These are phyloP conservation scores for Penicillium sp. DNA, from an alignment of 2,329 filamentous ascomycete genomes.

Conservation along the genomic window DNA sequence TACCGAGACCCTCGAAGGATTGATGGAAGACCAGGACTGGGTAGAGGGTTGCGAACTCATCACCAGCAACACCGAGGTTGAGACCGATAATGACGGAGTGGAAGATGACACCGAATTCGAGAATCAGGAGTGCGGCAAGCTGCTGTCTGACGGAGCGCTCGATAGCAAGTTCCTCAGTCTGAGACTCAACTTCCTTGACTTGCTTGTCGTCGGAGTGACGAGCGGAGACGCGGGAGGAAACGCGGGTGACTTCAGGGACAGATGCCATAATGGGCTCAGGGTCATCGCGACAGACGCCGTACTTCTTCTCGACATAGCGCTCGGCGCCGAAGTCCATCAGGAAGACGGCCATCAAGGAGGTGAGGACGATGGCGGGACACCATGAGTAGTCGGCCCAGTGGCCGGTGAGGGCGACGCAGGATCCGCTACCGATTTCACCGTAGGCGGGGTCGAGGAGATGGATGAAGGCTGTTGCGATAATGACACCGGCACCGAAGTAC, in stretches of 20 bases:
- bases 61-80: conserved; percentile 60
- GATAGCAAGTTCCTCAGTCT: conserved; percentile 9
- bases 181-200: conserved; percentile 17
- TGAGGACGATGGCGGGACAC: conserved; percentile 54
- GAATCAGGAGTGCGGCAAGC: conserved; percentile 45
- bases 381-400: conserved; percentile 55
- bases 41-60: conserved; percentile 60
- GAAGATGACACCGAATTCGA: conserved; percentile 65
- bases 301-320: conserved; percentile 26
- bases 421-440: conserved; percentile 46
- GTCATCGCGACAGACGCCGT: conserved; percentile 25
- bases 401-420: conserved; percentile 56
- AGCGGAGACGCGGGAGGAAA: background rate
- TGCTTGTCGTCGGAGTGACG: conserved; percentile 12
- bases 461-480: conserved; percentile 50
- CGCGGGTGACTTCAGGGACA: conserved; percentile 3
- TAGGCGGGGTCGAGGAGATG: conserved; percentile 52
- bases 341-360: conserved; percentile 53
- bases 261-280: conserved; percentile 22
- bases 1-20: conserved; percentile 64
- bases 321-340: conserved; percentile 26
- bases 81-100: conserved; percentile 66
- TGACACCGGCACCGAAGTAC: conserved; percentile 52
- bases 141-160: conserved; percentile 39
- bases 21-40: conserved; percentile 65